These are phyloP conservation scores for Parastagonospora nodorum DNA, from an alignment of 2,329 filamentous ascomycete species.

Conservation along the genomic window DNA sequence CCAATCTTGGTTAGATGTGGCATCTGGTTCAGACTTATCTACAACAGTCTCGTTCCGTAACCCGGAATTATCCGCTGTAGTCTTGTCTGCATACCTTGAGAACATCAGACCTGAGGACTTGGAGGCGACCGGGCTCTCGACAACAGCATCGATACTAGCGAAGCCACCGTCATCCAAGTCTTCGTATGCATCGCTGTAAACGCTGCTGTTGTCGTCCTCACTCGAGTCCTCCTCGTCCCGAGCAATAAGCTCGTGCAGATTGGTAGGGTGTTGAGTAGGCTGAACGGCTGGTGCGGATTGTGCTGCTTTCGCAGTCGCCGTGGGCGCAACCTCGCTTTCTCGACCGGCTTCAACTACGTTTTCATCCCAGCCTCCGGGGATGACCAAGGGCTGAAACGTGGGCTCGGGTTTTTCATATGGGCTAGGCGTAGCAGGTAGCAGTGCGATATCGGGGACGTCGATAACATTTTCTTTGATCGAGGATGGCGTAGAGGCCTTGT, in stretches of 20 bases:
- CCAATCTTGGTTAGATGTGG: constrained; percentile 60
- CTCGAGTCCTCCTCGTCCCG: constrained; percentile 29
- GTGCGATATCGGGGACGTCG: constrained; percentile 40
- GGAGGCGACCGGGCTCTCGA: constrained; percentile 60
- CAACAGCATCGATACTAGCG: constrained; percentile 73
- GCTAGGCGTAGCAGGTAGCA: constrained; percentile 44
- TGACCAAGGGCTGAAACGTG: constrained; percentile 28
- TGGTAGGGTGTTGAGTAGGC: constrained; percentile 8
- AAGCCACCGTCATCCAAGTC: constrained; percentile 72
- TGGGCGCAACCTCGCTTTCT: neutral
- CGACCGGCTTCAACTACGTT: constrained; percentile 27
- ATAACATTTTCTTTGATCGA: constrained; percentile 15
- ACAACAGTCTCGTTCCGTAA: constrained; percentile 13
- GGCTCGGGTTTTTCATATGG: constrained; percentile 31
- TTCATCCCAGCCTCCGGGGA: constrained; percentile 40
- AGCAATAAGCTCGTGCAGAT: neutral
- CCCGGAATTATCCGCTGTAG: constrained; percentile 16
- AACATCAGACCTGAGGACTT: constrained; percentile 26
- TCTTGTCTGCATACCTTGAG: constrained; percentile 31
- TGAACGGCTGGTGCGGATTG: neutral
- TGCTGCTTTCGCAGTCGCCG: neutral
- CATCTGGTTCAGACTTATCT: constrained; percentile 10
- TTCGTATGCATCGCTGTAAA: constrained; percentile 80
- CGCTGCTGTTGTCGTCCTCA: constrained; percentile 53
- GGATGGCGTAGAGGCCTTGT: constrained; percentile 8